phyloP scores from a whole-genome alignment of 2,329 filamentous ascomycete species.

The Trichoderma polysporum region DNA sequence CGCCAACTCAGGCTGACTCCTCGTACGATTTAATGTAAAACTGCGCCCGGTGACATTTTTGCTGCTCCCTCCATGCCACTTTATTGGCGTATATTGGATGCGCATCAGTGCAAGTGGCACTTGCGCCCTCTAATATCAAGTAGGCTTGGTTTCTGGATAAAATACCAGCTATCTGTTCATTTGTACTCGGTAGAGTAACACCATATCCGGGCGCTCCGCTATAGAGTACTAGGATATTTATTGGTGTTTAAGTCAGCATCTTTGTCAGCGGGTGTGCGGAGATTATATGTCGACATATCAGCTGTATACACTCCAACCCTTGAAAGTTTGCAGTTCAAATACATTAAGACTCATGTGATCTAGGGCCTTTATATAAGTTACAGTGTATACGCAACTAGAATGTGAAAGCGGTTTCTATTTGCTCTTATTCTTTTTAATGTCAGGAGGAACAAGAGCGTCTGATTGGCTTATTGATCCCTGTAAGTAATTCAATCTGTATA shows the following conservation, averaged over 20 bases:
- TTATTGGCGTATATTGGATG: too few species aligned
- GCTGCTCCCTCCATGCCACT: too few species aligned
- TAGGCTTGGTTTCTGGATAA: not conserved
- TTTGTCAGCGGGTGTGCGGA: not conserved
- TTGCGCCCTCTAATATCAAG: too few species aligned
- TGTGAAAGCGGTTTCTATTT: not conserved
- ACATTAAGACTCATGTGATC: not conserved
- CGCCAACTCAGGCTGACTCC: too few species aligned
- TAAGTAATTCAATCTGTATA: too few species aligned
- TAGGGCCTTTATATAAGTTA: not conserved
- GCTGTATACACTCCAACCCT: not conserved
- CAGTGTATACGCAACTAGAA: not conserved
- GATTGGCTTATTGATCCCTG: not conserved
- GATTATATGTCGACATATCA: not conserved
- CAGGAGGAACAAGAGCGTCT: not conserved
- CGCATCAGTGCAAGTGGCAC: too few species aligned
- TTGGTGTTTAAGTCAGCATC: not conserved
- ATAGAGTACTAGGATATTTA: not conserved
- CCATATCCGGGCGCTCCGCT: not conserved
- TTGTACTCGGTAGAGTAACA: not conserved
- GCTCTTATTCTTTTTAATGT: not conserved
- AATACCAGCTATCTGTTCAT: not conserved
- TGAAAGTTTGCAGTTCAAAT: not conserved
- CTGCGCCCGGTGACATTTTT: too few species aligned
- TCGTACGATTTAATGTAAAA: too few species aligned